Evolutionary conservation across 1,139 yeast genomes (phyloP).

Genomic region (Saccharomyces hybrid): DNA sequence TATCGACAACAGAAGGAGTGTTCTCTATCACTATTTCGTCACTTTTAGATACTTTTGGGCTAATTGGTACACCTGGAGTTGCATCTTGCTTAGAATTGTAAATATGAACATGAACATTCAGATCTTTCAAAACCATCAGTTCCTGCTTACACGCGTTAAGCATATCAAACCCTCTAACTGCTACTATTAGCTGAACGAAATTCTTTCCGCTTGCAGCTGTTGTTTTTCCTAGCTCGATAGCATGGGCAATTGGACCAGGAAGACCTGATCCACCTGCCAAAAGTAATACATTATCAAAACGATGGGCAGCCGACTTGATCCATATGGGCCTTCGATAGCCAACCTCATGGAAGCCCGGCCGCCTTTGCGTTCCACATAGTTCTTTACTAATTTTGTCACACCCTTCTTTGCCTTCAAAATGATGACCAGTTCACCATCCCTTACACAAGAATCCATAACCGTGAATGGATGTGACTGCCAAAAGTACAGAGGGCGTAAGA

Average conservation of each 20-base stretch:
- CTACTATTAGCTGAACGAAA: neutral
- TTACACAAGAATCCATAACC: too few species aligned
- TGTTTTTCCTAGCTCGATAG: neutral
- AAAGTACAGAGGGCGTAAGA: too few species aligned
- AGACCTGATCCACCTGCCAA: constrained; percentile 73
- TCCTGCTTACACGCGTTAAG: constrained; percentile 2
- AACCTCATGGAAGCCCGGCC: too few species aligned
- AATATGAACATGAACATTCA: neutral
- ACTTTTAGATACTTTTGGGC: neutral
- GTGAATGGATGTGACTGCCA: too few species aligned
- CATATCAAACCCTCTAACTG: constrained; percentile 2
- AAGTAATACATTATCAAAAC: constrained; percentile 46
- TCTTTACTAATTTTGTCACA: too few species aligned
- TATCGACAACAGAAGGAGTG: neutral
- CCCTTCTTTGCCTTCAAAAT: too few species aligned
- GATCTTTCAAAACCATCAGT: neutral
- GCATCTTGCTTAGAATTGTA: neutral
- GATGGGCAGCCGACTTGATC: constrained; percentile 7
- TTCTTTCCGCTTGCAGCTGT: neutral
- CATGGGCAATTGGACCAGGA: constrained; percentile 45
- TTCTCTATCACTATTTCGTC: neutral
- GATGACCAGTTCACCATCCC: too few species aligned
- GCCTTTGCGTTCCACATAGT: too few species aligned
- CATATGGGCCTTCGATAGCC: too few species aligned
- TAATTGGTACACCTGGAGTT: neutral